A percentile compares a stretch with the other conserved stretches of the same genome.
Conservation (phyloP, 805 yeast genomes). For the Candida cerambycidarum region DNA sequence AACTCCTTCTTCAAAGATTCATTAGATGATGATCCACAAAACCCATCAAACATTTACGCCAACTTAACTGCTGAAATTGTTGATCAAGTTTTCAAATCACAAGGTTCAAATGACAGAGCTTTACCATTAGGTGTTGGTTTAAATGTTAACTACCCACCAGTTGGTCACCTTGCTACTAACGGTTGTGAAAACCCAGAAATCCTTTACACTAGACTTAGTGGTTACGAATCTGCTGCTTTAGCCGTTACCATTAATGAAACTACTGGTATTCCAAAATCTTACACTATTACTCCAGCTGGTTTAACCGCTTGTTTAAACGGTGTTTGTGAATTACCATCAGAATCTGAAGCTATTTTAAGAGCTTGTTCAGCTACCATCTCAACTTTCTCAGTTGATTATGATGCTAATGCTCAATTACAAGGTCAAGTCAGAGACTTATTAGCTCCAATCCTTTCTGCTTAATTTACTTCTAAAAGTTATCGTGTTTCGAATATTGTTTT, state of each 20-base stretch:
- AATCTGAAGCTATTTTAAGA: conserved; percentile 29
- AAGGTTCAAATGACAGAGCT: conserved; percentile 35
- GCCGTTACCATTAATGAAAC: conserved; percentile 40
- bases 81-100: conserved; percentile 33
- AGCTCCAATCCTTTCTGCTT: conserved; percentile 10
- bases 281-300: conserved; percentile 11
- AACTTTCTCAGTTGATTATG: conserved; percentile 49
- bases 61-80: conserved; percentile 40
- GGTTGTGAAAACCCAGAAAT: conserved; percentile 47
- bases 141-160: conserved; percentile 50
- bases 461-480: neutral
- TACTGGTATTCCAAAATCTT: conserved; percentile 23
- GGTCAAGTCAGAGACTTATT: conserved; percentile 18
- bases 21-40: conserved; percentile 39
- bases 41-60: conserved; percentile 47
- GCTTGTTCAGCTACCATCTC: conserved; percentile 46
- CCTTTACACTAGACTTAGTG: conserved; percentile 47
- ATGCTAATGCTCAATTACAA: conserved; percentile 28
- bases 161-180: conserved; percentile 31
- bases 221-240: conserved; percentile 32
- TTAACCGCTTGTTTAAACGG: conserved; percentile 38
- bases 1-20: conserved; percentile 50
- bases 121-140: conserved; percentile 47
- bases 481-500: conserved; percentile 6
- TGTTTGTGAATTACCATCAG: conserved; percentile 45